These are phyloP conservation scores for Fagus sylvatica DNA, from an alignment of 306 rosid species.

Conservation along the genomic window DNA sequence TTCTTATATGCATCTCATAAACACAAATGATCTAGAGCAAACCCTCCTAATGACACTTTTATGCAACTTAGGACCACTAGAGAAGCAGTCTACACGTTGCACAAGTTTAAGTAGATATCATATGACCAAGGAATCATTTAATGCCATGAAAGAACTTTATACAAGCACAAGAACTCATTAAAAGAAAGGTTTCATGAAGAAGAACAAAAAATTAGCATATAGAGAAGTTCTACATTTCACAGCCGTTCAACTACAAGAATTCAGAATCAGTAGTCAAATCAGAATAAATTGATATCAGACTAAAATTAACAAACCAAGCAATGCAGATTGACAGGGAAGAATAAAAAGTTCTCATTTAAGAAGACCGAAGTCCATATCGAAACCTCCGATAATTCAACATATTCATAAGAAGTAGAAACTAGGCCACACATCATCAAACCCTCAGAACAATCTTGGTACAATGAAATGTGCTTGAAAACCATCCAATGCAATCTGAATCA, in stretches of 20 bases:
- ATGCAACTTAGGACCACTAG: too few relatives aligned
- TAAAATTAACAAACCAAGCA: background rate
- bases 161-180: background rate
- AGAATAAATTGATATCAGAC: background rate
- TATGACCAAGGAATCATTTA: background rate
- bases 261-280: background rate
- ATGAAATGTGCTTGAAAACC: constrained; percentile 17
- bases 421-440: background rate
- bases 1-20: constrained; percentile 11
- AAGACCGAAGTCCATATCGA: background rate
- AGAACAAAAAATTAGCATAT: background rate
- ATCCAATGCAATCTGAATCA: constrained; percentile 21
- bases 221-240: background rate
- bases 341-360: background rate
- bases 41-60: too few relatives aligned
- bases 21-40: too few relatives aligned
- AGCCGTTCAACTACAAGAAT: background rate
- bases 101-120: background rate
- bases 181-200: background rate
- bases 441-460: constrained; percentile 9
- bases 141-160: constrained; percentile 7
- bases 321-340: background rate
- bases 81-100: background rate
- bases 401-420: background rate
- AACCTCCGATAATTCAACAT: background rate